Percentiles rank a stretch among this genome's conserved stretches.
phyloP scores from a whole-genome alignment of 2,329 filamentous ascomycete species.

The Monosporascus sp. region DNA sequence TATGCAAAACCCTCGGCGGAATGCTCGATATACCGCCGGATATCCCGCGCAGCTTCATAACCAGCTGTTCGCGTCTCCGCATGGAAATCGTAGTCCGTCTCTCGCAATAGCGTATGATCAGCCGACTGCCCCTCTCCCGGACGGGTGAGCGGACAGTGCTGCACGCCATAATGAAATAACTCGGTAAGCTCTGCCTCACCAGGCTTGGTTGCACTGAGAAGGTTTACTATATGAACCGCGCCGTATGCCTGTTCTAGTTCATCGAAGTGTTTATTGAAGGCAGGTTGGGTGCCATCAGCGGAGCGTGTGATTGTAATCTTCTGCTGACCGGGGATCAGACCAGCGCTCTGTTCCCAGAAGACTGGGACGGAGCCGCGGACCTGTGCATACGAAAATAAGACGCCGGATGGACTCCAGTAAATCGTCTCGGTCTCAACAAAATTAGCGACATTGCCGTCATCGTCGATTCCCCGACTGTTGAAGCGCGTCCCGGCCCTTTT shows the following conservation, averaged over 20 bases:
- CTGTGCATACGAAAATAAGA: constrained; percentile 91
- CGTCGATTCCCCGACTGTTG: constrained; percentile 95
- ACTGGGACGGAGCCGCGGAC: constrained; percentile 88
- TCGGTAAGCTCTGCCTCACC: constrained; percentile 80
- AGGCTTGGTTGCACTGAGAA: constrained; percentile 84
- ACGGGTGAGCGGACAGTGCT: constrained; percentile 65
- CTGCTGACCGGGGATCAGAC: constrained; percentile 84
- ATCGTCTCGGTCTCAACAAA: constrained; percentile 98
- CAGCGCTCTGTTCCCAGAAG: constrained; percentile 93
- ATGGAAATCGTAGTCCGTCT: constrained; percentile 94
- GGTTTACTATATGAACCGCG: constrained; percentile 85
- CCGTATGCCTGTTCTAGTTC: constrained; percentile 83
- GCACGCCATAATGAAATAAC: constrained; percentile 73
- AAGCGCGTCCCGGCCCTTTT: constrained; percentile 88
- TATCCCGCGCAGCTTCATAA: constrained; percentile 85
- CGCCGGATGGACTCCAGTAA: constrained; percentile 72
- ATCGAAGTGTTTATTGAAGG: constrained; percentile 93
- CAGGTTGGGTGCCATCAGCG: constrained; percentile 82
- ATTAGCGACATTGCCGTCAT: constrained; percentile 95
- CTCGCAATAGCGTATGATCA: constrained; percentile 69
- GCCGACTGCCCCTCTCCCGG: constrained; percentile 47
- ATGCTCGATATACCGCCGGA: constrained; percentile 69
- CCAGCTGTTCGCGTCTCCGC: constrained; percentile 85
- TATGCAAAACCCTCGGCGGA: constrained; percentile 90
- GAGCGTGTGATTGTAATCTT: constrained; percentile 91